Percentiles rank a stretch among this genome's conserved stretches.
These are phyloP conservation scores for Infundibulicybe gibba DNA, from an alignment of 768 basidiomycete species.

Conservation along the genomic window DNA sequence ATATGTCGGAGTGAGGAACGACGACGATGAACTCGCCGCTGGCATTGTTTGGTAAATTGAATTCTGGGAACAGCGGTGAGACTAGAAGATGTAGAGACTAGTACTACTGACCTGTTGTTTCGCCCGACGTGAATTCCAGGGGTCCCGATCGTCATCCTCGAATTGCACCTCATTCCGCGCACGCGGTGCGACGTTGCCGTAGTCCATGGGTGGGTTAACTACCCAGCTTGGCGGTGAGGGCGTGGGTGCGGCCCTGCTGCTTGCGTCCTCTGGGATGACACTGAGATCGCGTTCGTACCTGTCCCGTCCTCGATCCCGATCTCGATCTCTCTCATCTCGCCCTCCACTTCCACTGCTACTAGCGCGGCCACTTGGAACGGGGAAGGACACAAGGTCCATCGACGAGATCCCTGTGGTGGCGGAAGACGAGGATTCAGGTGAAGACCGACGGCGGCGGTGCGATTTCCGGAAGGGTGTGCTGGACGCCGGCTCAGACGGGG, in stretches of 20 bases:
- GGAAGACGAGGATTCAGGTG: not conserved
- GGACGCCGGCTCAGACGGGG: not conserved
- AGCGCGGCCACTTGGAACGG: not conserved
- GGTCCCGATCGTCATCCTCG: not conserved
- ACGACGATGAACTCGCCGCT: not conserved
- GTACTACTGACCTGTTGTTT: not conserved
- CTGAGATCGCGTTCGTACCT: not conserved
- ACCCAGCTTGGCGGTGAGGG: not conserved
- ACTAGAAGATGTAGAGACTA: not conserved
- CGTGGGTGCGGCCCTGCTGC: not conserved
- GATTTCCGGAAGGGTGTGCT: not conserved
- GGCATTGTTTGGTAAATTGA: not conserved
- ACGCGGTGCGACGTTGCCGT: not conserved
- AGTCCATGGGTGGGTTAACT: too few relatives aligned
- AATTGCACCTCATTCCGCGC: not conserved
- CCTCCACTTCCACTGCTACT: not conserved
- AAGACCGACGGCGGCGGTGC: not conserved
- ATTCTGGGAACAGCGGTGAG: not conserved
- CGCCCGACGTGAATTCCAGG: not conserved
- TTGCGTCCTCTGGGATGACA: not conserved
- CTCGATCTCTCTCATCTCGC: not conserved
- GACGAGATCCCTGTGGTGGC: not conserved
- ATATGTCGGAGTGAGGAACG: not conserved
- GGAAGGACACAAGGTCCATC: not conserved
- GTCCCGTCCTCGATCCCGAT: not conserved